Percentiles rank a stretch among this genome's conserved stretches.
Conservation (phyloP, 2,329 filamentous ascomycete species). For the Ophiocordyceps australis region DNA sequence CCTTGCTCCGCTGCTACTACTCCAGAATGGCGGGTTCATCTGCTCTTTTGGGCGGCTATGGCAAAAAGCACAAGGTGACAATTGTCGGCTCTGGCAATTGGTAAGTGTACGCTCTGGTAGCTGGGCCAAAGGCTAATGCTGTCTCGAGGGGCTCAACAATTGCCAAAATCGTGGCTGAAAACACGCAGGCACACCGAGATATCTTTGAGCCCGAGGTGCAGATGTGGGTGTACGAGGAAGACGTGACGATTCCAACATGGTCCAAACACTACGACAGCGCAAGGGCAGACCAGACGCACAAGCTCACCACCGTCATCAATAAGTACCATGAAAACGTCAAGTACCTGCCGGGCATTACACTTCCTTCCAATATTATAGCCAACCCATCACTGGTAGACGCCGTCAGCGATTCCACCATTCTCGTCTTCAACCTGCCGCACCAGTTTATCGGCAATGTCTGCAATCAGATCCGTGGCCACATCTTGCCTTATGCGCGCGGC, state of each 20-base stretch:
- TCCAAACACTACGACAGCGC: constrained; percentile 55
- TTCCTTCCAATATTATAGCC: constrained; percentile 70
- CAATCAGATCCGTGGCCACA: constrained; percentile 68
- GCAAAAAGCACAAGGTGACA: constrained; percentile 78
- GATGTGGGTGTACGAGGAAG: constrained; percentile 99
- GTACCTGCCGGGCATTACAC: constrained; percentile 76
- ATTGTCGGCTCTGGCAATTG: constrained; percentile 95
- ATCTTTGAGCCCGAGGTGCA: constrained; percentile 80
- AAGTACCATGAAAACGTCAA: constrained; percentile 89
- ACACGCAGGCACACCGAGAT: constrained; percentile 57
- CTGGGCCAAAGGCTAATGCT: background rate
- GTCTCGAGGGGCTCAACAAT: constrained; percentile 74
- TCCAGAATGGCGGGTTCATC: constrained; percentile 13
- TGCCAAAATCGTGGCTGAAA: constrained; percentile 91
- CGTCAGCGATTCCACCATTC: constrained; percentile 68
- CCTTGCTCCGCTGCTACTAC: constrained; percentile 1
- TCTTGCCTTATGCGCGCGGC: constrained; percentile 78
- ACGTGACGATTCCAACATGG: constrained; percentile 53
- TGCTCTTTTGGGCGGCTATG: constrained; percentile 24
- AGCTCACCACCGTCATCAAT: constrained; percentile 87
- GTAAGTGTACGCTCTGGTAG: constrained; percentile 25
- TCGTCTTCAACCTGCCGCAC: constrained; percentile 93
- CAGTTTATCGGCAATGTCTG: constrained; percentile 87
- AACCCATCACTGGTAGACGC: constrained; percentile 67
- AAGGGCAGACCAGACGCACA: constrained; percentile 51